Evolutionary conservation across 495 filamentous ascomycete genomes (phyloP), one percentile per base, ranked within the genome.

Genomic region (Hypoxylon lienhwacheense): DNA sequence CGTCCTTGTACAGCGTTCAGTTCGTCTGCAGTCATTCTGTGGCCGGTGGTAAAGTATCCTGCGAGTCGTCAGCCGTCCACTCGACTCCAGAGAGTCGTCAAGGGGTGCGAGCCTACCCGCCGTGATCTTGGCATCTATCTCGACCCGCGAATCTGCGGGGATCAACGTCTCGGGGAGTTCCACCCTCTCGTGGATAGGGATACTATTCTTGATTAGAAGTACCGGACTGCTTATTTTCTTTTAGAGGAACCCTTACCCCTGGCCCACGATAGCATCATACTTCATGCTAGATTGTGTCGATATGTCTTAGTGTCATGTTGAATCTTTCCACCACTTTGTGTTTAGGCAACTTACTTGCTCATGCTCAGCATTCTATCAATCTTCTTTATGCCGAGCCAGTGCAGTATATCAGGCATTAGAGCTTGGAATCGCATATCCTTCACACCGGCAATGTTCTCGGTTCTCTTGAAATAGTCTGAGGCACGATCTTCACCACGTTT

Each of bases 391-490:
- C 93, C 93, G 12, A 98, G 81, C 93, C 93, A 98, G 72, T 98
- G 93, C 34, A 98, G 82, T 59, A 97, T 92, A 66, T 96, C 91
- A 25, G 93, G 93, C 93, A 98, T 98, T 49, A 98, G 77, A n/a
- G 92, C 91, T 78, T 98, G 93, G 79, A 98, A 98, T 50, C 93
- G 85, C 93, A 98, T 98, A 63, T 92, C 88, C 65, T 96, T 92
- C 44, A 98, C 93, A 47, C 93, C 93, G 10, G 93, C 93, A 71
- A 98, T 95, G 62, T 95, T 95, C 73, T 97, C 91, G 22, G 91
- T 98, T 53, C 93, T 81, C 70, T 90, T 87, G 77, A 98, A 97
- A 71, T 98, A 98, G 72, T 98, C 95, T 68, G 90, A 92, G 32
- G 93, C 93, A 37, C 87, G 86, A 69, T 95, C 89, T 42, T 84